These are phyloP conservation scores for Suhomyces sp. DNA, from an alignment of 805 yeast genomes.

Conservation along the genomic window DNA sequence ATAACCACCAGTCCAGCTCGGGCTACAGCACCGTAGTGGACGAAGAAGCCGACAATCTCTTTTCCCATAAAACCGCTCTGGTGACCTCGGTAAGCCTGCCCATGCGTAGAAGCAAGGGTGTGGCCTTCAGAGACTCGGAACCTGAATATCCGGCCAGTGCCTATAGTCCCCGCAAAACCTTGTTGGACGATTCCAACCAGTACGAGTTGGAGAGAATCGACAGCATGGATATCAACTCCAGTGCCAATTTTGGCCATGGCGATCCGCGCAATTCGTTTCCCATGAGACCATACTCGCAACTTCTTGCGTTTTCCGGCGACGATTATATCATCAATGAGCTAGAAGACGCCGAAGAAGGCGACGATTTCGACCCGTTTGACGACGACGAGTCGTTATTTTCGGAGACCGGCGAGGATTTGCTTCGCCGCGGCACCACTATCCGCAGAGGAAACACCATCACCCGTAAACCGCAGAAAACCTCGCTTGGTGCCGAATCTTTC, in stretches of 20 bases:
- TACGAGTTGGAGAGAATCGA: conserved; percentile 20
- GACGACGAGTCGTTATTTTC: conserved; percentile 43
- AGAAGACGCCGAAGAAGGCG: conserved; percentile 36
- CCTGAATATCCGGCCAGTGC: conserved; percentile 31
- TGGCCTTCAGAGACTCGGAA: conserved; percentile 28
- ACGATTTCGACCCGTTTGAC: conserved; percentile 41
- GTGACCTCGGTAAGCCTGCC: conserved; percentile 7
- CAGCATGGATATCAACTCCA: conserved; percentile 9
- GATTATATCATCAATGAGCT: conserved; percentile 39
- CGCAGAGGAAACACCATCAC: conserved; percentile 18
- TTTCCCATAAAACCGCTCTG: conserved; percentile 8
- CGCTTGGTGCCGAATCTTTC: conserved; percentile 1
- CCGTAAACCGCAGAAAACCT: conserved; percentile 9
- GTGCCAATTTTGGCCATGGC: background rate
- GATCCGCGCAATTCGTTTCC: conserved; percentile 7
- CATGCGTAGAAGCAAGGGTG: conserved; percentile 19
- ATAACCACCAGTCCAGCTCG: conserved; percentile 11
- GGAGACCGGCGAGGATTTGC: conserved; percentile 39
- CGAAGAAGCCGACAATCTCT: conserved; percentile 14
- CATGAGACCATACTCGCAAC: conserved; percentile 21
- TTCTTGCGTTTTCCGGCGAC: conserved; percentile 30
- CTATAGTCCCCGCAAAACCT: conserved; percentile 23
- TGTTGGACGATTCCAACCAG: conserved; percentile 14
- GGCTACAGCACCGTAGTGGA: conserved; percentile 19
- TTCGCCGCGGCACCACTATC: conserved; percentile 30